Percentiles rank a stretch among this genome's conserved stretches.
Conservation (phyloP, 2,329 filamentous ascomycete species). For the Penicillium concentricum region DNA sequence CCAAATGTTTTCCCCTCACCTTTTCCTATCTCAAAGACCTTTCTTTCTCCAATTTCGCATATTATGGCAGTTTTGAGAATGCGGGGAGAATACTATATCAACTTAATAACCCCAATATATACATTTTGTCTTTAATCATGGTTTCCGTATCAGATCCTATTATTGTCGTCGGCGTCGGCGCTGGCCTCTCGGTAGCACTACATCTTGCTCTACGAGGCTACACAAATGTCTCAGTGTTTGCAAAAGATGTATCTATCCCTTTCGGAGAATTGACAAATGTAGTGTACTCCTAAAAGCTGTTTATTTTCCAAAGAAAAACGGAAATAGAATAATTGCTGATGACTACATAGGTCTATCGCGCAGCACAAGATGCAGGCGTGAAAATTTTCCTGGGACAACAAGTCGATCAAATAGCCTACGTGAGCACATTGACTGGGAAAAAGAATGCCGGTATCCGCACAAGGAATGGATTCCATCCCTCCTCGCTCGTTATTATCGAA, state of each 20-base stretch:
- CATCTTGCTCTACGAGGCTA: conserved; percentile 7
- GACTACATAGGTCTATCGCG: conserved; percentile 1
- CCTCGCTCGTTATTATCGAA: conserved; percentile 5
- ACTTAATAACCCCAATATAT: background rate
- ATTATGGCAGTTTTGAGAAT: conserved; percentile 8
- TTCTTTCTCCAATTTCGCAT: conserved; percentile 11
- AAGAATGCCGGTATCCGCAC: conserved; percentile 7
- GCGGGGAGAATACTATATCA: conserved; percentile 15
- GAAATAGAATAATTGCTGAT: background rate
- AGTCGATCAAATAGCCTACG: conserved; percentile 4
- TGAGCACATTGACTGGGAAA: conserved; percentile 5
- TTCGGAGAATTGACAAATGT: conserved; percentile 3
- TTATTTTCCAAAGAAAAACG: background rate
- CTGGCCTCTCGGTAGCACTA: conserved; percentile 9
- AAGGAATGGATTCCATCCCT: conserved; percentile 5
- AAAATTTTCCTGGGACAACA: conserved; percentile 1
- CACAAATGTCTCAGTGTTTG: conserved; percentile 5
- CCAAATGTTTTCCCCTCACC: conserved; percentile 1
- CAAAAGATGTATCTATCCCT: background rate
- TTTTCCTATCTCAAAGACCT: background rate
- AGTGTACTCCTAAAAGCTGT: background rate
- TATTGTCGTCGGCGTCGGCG: conserved; percentile 7
- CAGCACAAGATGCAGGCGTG: conserved; percentile 7
- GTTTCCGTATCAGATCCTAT: conserved; percentile 13
- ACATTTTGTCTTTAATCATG: conserved; percentile 10